These are phyloP conservation scores for Ceratopteris richardii DNA, from an alignment of 75 land plant genomes.

Conservation along the genomic window DNA sequence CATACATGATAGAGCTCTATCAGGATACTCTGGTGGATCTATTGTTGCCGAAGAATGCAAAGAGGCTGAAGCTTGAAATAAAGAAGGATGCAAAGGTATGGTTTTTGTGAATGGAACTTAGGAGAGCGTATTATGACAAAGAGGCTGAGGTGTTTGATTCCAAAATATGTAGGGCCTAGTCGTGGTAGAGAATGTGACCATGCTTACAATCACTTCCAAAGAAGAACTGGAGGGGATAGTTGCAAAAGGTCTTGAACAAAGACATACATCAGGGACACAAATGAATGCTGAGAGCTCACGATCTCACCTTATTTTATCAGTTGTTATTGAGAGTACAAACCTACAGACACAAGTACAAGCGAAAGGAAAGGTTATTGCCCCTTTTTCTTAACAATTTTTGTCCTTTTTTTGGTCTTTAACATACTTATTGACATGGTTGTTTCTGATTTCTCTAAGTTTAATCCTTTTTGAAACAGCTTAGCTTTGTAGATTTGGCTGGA, in stretches of 20 bases:
- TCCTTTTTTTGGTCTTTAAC: too few species aligned
- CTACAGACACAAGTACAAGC: constrained; percentile 78
- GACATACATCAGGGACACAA: constrained; percentile 82
- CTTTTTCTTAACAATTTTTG: neutral
- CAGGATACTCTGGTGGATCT: constrained; percentile 91
- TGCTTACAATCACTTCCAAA: constrained; percentile 40
- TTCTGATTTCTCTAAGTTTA: neutral
- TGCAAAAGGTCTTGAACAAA: constrained; percentile 57
- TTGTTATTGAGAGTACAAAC: constrained; percentile 86
- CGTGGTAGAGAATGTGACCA: constrained; percentile 70
- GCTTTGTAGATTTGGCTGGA: constrained; percentile 98
- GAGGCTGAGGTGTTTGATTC: too few species aligned
- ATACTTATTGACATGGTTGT: neutral
- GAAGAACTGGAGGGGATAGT: constrained; percentile 70
- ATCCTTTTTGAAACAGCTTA: constrained; percentile 44
- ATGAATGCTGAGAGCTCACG: constrained; percentile 99
- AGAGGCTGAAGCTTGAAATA: constrained; percentile 66
- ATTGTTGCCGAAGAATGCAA: constrained; percentile 60
- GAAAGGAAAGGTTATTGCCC: constrained; percentile 84
- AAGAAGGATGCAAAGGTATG: constrained; percentile 94
- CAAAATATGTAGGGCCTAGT: constrained; percentile 67
- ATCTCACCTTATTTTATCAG: constrained; percentile 83
- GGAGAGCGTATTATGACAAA: neutral
- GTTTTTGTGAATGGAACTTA: constrained; percentile 5
- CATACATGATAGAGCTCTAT: constrained; percentile 93